phyloP scores from a whole-genome alignment of 1,139 yeast species.

The Saccharomyces pastorianus region DNA sequence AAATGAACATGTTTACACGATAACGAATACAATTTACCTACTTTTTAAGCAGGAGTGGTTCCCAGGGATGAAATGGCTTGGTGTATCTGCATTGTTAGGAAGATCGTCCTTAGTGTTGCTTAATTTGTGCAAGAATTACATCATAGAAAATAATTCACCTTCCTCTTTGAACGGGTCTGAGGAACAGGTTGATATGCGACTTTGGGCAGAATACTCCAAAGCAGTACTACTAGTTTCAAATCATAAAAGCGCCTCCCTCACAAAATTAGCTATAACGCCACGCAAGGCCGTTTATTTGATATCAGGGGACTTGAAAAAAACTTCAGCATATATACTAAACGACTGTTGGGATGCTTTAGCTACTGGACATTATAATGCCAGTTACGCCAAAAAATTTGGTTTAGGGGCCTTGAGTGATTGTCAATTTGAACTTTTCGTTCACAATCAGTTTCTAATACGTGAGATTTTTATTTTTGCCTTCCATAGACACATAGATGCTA shows the following conservation, averaged over 20 bases:
- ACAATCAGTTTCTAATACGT: constrained; percentile 52
- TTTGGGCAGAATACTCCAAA: constrained; percentile 62
- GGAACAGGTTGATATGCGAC: constrained; percentile 43
- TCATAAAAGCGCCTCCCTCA: constrained; percentile 33
- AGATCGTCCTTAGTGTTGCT: constrained; percentile 53
- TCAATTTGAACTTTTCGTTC: constrained; percentile 59
- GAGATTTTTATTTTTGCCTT: constrained; percentile 62
- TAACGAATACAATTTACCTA: constrained; percentile 48
- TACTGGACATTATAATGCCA: constrained; percentile 4
- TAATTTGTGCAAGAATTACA: constrained; percentile 49
- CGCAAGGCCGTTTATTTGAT: constrained; percentile 61
- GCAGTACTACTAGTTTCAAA: constrained; percentile 42
- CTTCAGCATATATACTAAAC: constrained; percentile 49
- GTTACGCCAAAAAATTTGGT: constrained; percentile 42
- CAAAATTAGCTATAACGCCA: constrained; percentile 59
- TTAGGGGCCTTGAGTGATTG: constrained; percentile 59
- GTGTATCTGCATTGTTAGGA: constrained; percentile 53
- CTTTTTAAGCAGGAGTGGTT: constrained; percentile 52
- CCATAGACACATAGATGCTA: constrained; percentile 59
- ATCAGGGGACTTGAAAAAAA: constrained; percentile 55
- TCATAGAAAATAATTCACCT: constrained; percentile 50
- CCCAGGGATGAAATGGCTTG: constrained; percentile 63
- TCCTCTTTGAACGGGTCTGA: constrained; percentile 35
- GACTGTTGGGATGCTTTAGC: constrained; percentile 72
- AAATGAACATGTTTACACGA: constrained; percentile 29